Base-by-base conservation (phyloP, 1,139 yeast genomes). In the Geotrichum candidum region DNA sequence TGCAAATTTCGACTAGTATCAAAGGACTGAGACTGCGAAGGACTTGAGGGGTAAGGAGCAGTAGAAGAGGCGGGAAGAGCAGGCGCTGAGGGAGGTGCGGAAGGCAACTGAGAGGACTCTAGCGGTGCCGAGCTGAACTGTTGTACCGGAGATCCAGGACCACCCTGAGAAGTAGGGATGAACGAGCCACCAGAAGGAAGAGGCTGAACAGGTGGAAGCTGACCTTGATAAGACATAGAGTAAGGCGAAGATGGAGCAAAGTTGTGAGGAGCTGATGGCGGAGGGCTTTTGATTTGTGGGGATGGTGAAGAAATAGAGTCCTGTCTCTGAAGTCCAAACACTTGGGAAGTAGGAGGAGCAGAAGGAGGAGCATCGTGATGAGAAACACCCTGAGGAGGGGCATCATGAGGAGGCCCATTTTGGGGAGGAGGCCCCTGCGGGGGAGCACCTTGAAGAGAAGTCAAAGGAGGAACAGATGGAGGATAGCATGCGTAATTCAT, bases 401-500 rank as follows among this genome's bases (percentile, higher is more conserved):
- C 59, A 52, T 22, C 57, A 53, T 15, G 63, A 64, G 9, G 64
- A 56, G 10, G 61, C 52, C 35, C 11, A 58, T 29, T 54, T 53
- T 41, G 60, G 35, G 53, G 58, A 29, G n/a, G 57, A 54, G 53
- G 57, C 41, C 15, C 51, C 25, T 33, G 60, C 27, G 18, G 55
- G 11, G 13, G 18, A 35, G 15, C 59, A 53, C 22, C 52, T 52
- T 9, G 38, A 29, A 3, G 58, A 23, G 29, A 22, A 41, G 48
- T 25, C n/a, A 53, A 56, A 15, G 61, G 53, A 27, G 58, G 25
- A 46, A 54, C 18, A 35, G 58, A 48, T 46, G 48, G 50, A 54
- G 60, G 51, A 56, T 54, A 13, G 18, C 31, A 54, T 33, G 48
- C 33, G 18, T 38, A 55, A 10, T 22, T 51, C 11, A 5, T 54